These are phyloP conservation scores for Pezicula neosporulosa DNA, from an alignment of 2,329 filamentous ascomycete species.

Conservation along the genomic window DNA sequence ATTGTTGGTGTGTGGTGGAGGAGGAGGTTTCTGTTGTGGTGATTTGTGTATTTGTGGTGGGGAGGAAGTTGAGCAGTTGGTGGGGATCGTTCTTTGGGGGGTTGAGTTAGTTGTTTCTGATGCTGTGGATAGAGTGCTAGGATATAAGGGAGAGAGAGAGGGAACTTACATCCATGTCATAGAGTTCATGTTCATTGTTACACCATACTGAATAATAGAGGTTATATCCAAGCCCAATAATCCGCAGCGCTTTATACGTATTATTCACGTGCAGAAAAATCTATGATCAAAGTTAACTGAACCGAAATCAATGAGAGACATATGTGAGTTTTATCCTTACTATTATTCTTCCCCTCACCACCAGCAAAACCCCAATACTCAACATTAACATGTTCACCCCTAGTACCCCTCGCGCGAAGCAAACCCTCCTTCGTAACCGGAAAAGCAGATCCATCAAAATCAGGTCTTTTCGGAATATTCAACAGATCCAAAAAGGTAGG, in stretches of 20 bases:
- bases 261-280: constrained; percentile 31
- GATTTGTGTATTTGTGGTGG: constrained; percentile 14
- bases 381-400: constrained; percentile 42
- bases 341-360: constrained; percentile 15
- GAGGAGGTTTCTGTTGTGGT: constrained; percentile 29
- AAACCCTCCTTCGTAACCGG: constrained; percentile 25
- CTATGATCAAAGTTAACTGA: not conserved
- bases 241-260: constrained; percentile 43
- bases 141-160: not conserved
- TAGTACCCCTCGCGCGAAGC: constrained; percentile 9
- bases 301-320: too few relatives aligned
- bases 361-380: constrained; percentile 37
- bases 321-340: too few relatives aligned
- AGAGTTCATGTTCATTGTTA: constrained; percentile 61
- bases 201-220: constrained; percentile 68
- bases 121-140: not conserved
- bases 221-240: constrained; percentile 46
- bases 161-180: constrained; percentile 49
- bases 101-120: constrained; percentile 1
- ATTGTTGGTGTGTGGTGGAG: constrained; percentile 19
- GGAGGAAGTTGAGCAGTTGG: constrained; percentile 43
- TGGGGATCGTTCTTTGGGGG: constrained; percentile 41
- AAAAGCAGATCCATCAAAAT: constrained; percentile 43
- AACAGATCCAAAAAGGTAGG: constrained; percentile 41
- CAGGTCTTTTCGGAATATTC: constrained; percentile 29